Evolutionary conservation across 495 filamentous ascomycete species (phyloP).

Genomic region (Penicillium manginii): DNA sequence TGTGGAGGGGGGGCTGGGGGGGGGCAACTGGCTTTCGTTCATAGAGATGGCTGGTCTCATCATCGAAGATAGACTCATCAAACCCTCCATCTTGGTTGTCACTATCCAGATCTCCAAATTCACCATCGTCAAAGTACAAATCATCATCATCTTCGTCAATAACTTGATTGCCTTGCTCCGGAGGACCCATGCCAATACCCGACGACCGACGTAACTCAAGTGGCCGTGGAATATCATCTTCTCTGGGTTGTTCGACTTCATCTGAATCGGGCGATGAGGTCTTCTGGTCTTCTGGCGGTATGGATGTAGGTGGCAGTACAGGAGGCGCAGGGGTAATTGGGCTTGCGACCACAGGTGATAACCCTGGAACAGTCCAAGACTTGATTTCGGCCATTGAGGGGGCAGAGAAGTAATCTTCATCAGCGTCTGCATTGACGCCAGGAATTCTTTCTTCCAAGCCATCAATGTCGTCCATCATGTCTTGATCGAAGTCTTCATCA

Average conservation of each 20-base stretch:
- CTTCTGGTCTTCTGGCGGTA: not conserved
- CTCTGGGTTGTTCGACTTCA: not conserved
- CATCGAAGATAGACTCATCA: constrained; percentile 81
- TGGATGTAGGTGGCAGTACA: constrained; percentile 11
- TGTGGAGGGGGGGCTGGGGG: constrained; percentile 14
- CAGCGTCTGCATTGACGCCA: constrained; percentile 69
- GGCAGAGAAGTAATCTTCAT: constrained; percentile 50
- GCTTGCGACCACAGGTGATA: constrained; percentile 45
- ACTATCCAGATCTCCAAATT: constrained; percentile 59
- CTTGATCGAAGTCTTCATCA: constrained; percentile 67
- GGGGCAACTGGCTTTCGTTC: constrained; percentile 36
- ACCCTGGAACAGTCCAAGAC: constrained; percentile 39
- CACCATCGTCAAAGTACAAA: constrained; percentile 80
- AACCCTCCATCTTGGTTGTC: constrained; percentile 61
- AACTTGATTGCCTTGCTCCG: constrained; percentile 6
- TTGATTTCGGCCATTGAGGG: constrained; percentile 31
- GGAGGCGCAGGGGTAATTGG: constrained; percentile 33
- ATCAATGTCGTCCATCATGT: constrained; percentile 70
- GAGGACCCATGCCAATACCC: not conserved
- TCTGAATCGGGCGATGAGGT: not conserved
- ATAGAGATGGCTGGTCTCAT: constrained; percentile 58
- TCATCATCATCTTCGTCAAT: constrained; percentile 64
- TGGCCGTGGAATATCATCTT: not conserved
- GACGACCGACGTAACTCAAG: constrained; percentile 4
- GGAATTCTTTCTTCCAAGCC: constrained; percentile 77